Base-by-base conservation (phyloP, 2,329 filamentous ascomycete species). In the Cyphellophora attinorum region DNA sequence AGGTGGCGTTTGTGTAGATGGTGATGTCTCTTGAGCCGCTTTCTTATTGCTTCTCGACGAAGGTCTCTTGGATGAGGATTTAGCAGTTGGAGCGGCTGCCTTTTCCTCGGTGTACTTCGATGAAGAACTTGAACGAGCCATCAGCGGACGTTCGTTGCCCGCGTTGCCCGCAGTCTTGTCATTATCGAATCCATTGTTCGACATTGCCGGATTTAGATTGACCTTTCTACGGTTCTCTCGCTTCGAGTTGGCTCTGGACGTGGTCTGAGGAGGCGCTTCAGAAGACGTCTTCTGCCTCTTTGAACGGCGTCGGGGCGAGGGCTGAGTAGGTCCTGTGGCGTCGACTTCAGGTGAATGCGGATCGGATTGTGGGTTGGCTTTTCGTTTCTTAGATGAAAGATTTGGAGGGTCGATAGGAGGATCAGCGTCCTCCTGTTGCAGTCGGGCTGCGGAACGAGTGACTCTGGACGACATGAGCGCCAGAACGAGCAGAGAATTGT, bases 391-490 rank as follows among this genome's bases (percentile, higher is more conserved):
- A 6, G 40, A 41, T n/a, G 44, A 61, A 40, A 67, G 55, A 51
- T 66, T 59, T 44, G 60, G 62, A 45, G 64, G 58, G 49, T 52
- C 62, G 54, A 57, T 61, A 51, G 60, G 62, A 53, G 58, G 52
- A 42, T 48, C 52, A 51, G 65, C 58, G 46, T 58, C 56, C 55
- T 70, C 71, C 64, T 84, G 81, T 68, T 84, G 84, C 75, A 85
- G 79, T 71, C 86, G 86, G 68, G 88, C 82, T 62, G 88, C 81
- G 55, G 88, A 91, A 70, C 89, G 85, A 72, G 89, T 95, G 55
- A 91, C 79, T 84, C 88, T 95, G 75, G 79, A 70, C 76, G 84
- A 85, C 86, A 94, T 95, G 79, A 89, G 84, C 80, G 68, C 59
- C 45, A 56, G 55, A 49, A 47, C 51, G 54, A 56, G 37, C 32